These are phyloP conservation scores for Leccinum fallax DNA, from an alignment of 1,284 basidiomycete species.

Conservation along the genomic window DNA sequence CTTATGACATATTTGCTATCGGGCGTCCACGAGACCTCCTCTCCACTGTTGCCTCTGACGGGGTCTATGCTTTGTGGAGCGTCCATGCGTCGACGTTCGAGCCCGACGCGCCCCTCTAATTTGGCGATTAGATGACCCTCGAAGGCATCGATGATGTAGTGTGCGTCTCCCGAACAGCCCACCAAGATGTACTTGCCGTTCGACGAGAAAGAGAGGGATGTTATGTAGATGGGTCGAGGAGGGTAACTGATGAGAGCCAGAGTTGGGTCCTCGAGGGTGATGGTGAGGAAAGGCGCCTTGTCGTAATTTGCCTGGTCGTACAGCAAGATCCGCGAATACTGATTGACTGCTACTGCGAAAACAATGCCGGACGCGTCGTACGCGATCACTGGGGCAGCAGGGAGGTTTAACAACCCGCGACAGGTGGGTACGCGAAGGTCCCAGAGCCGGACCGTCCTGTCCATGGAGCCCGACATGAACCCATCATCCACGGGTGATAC, in stretches of 20 bases:
- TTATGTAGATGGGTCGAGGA: slow-evolving; percentile 88
- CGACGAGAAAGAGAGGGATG: slow-evolving; percentile 87
- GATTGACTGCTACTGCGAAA: slow-evolving; percentile 91
- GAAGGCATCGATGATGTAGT: slow-evolving; percentile 92
- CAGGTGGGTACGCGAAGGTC: slow-evolving; percentile 84
- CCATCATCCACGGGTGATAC: slow-evolving; percentile 94
- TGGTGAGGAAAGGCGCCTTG: slow-evolving; percentile 86
- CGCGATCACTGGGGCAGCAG: slow-evolving; percentile 80
- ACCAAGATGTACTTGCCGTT: slow-evolving; percentile 90
- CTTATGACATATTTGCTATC: slow-evolving; percentile 87
- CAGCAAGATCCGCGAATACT: slow-evolving; percentile 81
- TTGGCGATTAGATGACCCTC: slow-evolving; percentile 82
- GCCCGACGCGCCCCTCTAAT: slow-evolving; percentile 78
- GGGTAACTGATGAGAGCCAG: slow-evolving; percentile 75
- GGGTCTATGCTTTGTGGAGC: slow-evolving; percentile 66
- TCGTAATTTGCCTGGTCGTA: slow-evolving; percentile 92
- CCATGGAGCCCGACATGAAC: slow-evolving; percentile 92
- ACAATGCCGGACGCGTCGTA: slow-evolving; percentile 91
- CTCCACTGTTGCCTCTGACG: slow-evolving; percentile 77
- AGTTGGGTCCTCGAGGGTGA: slow-evolving; percentile 81
- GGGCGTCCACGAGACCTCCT: slow-evolving; percentile 91
- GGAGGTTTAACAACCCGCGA: slow-evolving; percentile 71
- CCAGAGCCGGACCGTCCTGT: slow-evolving; percentile 97
- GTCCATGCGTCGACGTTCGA: slow-evolving; percentile 67
- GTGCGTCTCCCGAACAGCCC: slow-evolving; percentile 89